phyloP scores from a whole-genome alignment of 805 yeast genomes.

The Sporopachydermia quercuum region DNA sequence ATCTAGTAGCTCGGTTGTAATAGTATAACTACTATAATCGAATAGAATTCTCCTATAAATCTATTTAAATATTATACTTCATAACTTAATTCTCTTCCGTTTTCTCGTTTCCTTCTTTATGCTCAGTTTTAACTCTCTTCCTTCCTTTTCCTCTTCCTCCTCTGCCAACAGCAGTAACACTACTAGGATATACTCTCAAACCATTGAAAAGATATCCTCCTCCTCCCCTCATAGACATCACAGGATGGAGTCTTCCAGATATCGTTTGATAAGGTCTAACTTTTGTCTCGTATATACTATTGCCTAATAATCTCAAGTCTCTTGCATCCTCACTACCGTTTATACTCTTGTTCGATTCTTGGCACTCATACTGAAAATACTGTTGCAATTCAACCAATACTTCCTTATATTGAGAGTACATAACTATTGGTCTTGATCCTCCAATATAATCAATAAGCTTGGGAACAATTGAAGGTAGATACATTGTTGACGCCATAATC shows the following conservation, averaged over 20 bases:
- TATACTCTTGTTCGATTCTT: not conserved
- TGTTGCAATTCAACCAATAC: constrained; percentile 46
- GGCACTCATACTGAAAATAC: not conserved
- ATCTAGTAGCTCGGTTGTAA: too few relatives aligned
- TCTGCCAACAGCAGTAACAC: constrained; percentile 56
- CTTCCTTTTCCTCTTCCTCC: constrained; percentile 31
- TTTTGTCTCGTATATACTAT: constrained; percentile 66
- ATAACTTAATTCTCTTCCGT: constrained; percentile 4
- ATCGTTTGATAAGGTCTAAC: constrained; percentile 84
- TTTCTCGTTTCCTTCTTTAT: constrained; percentile 7
- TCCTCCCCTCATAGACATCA: constrained; percentile 84
- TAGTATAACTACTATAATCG: too few relatives aligned
- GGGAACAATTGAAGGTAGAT: constrained; percentile 50
- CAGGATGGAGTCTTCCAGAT: constrained; percentile 87
- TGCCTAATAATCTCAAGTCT: constrained; percentile 66
- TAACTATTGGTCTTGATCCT: constrained; percentile 79
- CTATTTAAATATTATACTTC: constrained; percentile 5
- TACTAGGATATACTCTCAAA: constrained; percentile 60
- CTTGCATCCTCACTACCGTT: constrained; percentile 11
- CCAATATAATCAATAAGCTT: constrained; percentile 46
- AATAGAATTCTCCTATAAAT: not conserved
- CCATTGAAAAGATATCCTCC: constrained; percentile 84
- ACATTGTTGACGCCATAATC: constrained; percentile 57
- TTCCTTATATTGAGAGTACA: constrained; percentile 75
- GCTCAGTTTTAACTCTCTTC: constrained; percentile 9